Evolutionary conservation across 371 early-diverging fungal species (phyloP).

Genomic region (Blastocladiella emersonii): DNA sequence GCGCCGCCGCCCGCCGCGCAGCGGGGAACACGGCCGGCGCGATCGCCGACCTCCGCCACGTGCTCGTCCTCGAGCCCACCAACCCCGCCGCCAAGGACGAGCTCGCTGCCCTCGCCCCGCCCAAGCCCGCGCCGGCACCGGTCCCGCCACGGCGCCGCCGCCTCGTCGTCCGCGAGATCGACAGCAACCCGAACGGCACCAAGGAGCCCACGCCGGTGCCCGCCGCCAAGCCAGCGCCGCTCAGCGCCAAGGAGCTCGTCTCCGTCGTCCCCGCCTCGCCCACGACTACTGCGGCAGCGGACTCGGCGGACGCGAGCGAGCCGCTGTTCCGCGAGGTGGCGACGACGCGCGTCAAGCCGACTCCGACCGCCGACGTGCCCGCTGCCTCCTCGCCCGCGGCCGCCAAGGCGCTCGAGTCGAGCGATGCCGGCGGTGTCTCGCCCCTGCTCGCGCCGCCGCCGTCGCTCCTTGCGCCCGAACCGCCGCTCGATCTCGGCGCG

Average conservation of each 20-base stretch:
- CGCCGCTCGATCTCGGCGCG: background rate
- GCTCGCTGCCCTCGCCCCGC: constrained; percentile 22
- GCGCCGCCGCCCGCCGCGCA: constrained; percentile 51
- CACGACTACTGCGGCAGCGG: too few relatives aligned
- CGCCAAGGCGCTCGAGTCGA: background rate
- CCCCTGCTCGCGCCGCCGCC: too few relatives aligned
- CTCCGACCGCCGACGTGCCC: too few relatives aligned
- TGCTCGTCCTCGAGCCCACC: constrained; percentile 48
- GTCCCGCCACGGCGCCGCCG: background rate
- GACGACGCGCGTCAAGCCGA: background rate
- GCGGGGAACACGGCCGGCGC: constrained; percentile 44
- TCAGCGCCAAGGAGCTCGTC: background rate
- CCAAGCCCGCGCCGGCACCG: background rate
- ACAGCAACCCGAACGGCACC: background rate
- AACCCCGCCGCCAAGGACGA: constrained; percentile 51
- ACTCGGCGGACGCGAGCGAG: too few relatives aligned
- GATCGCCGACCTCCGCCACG: constrained; percentile 45
- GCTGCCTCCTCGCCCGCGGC: background rate
- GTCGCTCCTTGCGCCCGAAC: background rate
- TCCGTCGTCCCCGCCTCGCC: too few relatives aligned
- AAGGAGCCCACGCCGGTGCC: background rate
- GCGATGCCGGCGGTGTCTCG: background rate
- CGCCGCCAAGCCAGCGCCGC: background rate
- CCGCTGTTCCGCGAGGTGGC: background rate
- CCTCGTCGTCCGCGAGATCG: background rate